Evolutionary conservation across 352 stramenopile species (phyloP), one percentile per base, ranked within the genome.

Genomic region (Pilasporangium apinafurcum): DNA sequence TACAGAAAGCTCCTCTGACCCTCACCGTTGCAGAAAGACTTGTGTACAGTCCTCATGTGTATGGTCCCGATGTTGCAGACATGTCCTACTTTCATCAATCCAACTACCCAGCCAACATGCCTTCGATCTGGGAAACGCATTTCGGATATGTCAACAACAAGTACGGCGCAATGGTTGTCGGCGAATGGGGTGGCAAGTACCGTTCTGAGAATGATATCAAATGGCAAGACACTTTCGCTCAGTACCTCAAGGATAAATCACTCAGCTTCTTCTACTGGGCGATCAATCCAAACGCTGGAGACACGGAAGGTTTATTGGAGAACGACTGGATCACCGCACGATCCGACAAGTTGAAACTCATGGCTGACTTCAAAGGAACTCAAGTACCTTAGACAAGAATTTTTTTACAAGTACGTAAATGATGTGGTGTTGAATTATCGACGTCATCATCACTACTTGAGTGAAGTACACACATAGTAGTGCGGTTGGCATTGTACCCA

Each of bases 201-300:
- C 53, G 47, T 0, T 44, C 51, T 8, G 34, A 44, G 8, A 51
- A 48, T 17, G 73, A 89, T 38, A 58, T 53, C 40, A 55, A 16
- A 21, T 83, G 69, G 77, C 70, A 85, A 40, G 53, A 53, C 7
- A 44, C 29, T 10, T 84, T 83, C 36, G 66, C 49, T 2, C 26
- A 59, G 32, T 89, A 84, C 33, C 18, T 63, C n/a, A 28, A 57
- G 18, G n/a, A 22, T 0, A 39, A 16, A 3, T 43, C 64, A 14
- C 62, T 83, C 44, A 59, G 51, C 4, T 57, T 55, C 12, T 60
- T 89, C 43, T 82, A 80, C 44, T 89, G 76, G 75, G 69, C 62
- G 37, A 51, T 89, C 17, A 86, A 89, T 37, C 68, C 68, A 2
- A 85, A 86, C 38, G 66, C 59, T 1, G 54, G 65, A 0, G 73